Evolutionary conservation across 805 yeast species (phyloP), one percentile per base, ranked within the genome.

Genomic region (Tetrapisispora phaffii): DNA sequence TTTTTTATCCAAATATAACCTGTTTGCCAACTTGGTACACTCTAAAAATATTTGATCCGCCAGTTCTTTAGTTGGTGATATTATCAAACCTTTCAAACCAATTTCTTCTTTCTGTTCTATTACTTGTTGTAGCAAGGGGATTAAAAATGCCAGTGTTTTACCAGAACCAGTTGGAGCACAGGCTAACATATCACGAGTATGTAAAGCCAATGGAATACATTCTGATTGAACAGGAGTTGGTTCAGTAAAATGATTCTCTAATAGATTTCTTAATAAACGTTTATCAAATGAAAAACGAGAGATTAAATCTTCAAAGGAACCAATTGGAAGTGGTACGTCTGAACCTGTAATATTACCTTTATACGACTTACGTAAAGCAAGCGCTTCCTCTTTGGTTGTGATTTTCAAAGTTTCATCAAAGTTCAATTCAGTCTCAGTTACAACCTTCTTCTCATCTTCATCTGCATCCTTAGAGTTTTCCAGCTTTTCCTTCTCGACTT

Each of bases 111-210:
- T 58, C 26, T 57, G 54, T 23, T 52, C 49, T 15, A 67, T 57
- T 4, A 75, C 61, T 20, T 56, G 54, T 46, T 67, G 67, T 19
- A 93, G 65, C 54, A 90, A 55, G 4, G 99, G 98, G 16, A 88
- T 76, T 46, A 85, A 68, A 59, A 84, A 93, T 26, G 97, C 95
- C 41, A 93, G 70, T 0, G 98, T 93, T 62, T 93, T 93, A 71
- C 98, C 98, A 4, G 97, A 87, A 55, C 98, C 98, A 1, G 98
- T 93, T 39, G 97, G 97, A 0, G 97, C 97, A 72, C 96, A 86
- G 1, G 95, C 95, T 36, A 93, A 70, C 29, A 93, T 61, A 59
- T 90, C 97, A 47, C 95, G 75, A 24, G 71, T 74, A 44, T 76
- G 72, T 44, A 87, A 66, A 13, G 85, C 66, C 9, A 79, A 69